Conservation (phyloP, 495 filamentous ascomycete species). For the Annulohypoxylon maeteangense region DNA sequence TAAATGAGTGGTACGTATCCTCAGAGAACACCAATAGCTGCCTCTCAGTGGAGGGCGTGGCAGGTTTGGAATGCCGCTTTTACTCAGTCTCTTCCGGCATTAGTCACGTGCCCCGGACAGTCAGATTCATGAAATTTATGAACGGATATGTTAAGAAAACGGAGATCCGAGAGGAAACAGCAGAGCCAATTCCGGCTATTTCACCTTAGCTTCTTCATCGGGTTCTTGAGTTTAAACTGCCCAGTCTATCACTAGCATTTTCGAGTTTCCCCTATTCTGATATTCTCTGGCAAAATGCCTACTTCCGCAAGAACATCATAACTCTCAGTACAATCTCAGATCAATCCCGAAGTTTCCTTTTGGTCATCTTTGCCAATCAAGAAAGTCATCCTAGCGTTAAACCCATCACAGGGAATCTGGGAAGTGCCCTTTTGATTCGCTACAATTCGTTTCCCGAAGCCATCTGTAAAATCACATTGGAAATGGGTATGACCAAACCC, state of each 20-base stretch:
- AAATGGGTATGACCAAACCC: neutral
- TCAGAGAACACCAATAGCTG: conserved; percentile 36
- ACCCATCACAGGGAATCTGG: neutral
- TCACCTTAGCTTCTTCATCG: no score
- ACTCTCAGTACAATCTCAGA: neutral
- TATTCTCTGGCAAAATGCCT: neutral
- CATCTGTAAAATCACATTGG: neutral
- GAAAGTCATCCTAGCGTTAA: neutral
- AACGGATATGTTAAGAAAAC: neutral
- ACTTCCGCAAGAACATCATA: neutral
- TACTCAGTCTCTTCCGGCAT: neutral
- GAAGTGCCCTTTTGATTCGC: neutral
- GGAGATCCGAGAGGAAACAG: neutral
- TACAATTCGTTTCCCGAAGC: neutral
- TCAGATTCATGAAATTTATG: neutral
- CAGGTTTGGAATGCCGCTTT: conserved; percentile 7
- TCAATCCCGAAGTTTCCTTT: neutral
- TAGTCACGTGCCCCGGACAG: neutral
- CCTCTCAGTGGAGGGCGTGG: conserved; percentile 27
- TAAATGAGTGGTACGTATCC: conserved; percentile 3
- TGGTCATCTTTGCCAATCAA: neutral
- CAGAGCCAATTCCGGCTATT: no score
- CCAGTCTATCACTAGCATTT: neutral
- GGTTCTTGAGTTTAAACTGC: neutral
- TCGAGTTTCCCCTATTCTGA: no score